A percentile compares a stretch with the other conserved stretches of the same genome.
Evolutionary conservation across 2,329 filamentous ascomycete genomes (phyloP).

Genomic region (Penicillium sp.): DNA sequence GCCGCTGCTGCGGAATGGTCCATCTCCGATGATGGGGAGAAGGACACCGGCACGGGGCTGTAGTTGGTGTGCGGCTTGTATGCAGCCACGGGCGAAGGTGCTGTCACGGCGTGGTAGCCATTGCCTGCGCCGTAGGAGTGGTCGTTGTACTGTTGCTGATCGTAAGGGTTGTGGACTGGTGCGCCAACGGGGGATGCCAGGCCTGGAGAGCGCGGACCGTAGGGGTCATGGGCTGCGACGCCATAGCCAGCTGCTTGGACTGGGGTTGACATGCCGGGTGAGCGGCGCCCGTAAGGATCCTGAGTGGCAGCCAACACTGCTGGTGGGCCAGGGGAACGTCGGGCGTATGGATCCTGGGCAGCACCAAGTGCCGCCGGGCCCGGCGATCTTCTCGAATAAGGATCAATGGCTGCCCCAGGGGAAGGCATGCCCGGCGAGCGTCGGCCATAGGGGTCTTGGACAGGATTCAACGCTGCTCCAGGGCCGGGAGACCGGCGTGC

Average conservation of each 20-base stretch:
- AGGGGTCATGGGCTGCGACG: constrained; percentile 1
- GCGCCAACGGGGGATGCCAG: constrained; percentile 12
- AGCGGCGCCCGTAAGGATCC: constrained; percentile 24
- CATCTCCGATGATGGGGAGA: constrained; percentile 17
- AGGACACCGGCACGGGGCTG: constrained; percentile 21
- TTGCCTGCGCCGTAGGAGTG: constrained; percentile 6
- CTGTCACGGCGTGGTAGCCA: constrained; percentile 18
- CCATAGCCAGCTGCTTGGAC: not conserved
- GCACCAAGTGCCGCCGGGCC: constrained; percentile 4
- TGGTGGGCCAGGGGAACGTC: constrained; percentile 20
- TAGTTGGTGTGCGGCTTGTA: constrained; percentile 27
- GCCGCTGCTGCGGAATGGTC: not conserved
- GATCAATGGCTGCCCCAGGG: constrained; percentile 13
- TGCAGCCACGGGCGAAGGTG: constrained; percentile 17
- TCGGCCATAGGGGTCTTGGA: constrained; percentile 12
- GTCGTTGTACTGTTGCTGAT: constrained; percentile 14
- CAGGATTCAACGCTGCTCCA: constrained; percentile 2
- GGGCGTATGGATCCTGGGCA: constrained; percentile 19
- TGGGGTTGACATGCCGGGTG: constrained; percentile 13
- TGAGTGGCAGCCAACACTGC: constrained; percentile 9
- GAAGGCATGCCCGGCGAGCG: constrained; percentile 13
- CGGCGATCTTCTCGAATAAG: constrained; percentile 18
- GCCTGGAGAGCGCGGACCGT: constrained; percentile 8
- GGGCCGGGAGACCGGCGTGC: constrained; percentile 14
- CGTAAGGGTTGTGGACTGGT: constrained; percentile 25